Conservation (phyloP, 306 rosid species). For the Cicer cuneatum region DNA sequence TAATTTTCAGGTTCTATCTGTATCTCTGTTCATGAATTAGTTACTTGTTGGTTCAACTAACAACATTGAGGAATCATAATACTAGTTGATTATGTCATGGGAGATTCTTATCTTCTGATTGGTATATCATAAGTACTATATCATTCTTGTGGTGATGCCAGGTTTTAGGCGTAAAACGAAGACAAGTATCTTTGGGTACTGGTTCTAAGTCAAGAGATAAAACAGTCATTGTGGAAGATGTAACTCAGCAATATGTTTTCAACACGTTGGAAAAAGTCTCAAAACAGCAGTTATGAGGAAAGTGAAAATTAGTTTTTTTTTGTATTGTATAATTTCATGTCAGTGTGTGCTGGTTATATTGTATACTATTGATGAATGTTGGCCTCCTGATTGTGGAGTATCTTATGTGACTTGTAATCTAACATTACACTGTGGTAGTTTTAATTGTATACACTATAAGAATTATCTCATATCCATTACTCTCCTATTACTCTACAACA, state of each 20-base stretch:
- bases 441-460: background rate
- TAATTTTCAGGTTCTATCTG: too few species aligned
- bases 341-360: conserved; percentile 21
- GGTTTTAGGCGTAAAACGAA: conserved; percentile 83
- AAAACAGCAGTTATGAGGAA: conserved; percentile 48
- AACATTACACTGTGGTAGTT: background rate
- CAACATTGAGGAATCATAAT: background rate
- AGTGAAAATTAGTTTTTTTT: conserved; percentile 27
- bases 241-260: conserved; percentile 68
- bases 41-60: background rate
- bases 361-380: background rate
- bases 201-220: conserved; percentile 95
- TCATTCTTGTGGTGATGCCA: conserved; percentile 46
- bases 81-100: background rate
- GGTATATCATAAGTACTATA: background rate
- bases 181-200: conserved; percentile 76
- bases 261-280: conserved; percentile 70
- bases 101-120: conserved; percentile 6
- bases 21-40: background rate
- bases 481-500: background rate
- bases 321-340: conserved; percentile 19
- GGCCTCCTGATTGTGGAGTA: conserved; percentile 4
- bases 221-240: conserved; percentile 82
- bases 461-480: conserved; percentile 2
- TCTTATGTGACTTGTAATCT: background rate